These are phyloP conservation scores for Sclerotinia sclerotiorum DNA, from an alignment of 2,329 filamentous ascomycete species.

Conservation along the genomic window DNA sequence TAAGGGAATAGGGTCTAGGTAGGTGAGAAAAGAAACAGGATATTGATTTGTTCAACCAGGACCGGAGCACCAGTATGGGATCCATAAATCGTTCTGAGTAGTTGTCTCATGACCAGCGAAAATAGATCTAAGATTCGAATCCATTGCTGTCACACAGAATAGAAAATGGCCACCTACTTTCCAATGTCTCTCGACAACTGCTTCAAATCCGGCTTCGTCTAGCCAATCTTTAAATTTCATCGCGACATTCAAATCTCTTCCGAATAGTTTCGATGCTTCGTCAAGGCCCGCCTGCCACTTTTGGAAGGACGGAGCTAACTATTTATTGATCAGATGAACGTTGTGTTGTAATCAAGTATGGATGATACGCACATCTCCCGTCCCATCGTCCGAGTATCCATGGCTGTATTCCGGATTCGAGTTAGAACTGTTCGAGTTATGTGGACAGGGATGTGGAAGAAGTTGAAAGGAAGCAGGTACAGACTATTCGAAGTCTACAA, in stretches of 20 bases:
- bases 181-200: conserved; percentile 25
- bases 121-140: background rate
- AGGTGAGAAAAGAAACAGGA: background rate
- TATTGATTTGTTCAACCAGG: too few relatives aligned
- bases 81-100: too few relatives aligned
- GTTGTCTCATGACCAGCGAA: too few relatives aligned
- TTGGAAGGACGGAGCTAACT: conserved; percentile 24
- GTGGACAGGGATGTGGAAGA: background rate
- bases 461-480: conserved; percentile 14
- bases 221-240: conserved; percentile 35
- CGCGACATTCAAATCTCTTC: conserved; percentile 33
- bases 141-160: background rate
- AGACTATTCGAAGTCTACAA: conserved; percentile 34
- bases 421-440: background rate
- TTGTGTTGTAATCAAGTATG: background rate
- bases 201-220: conserved; percentile 43
- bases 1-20: background rate
- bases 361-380: background rate
- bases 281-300: conserved; percentile 30
- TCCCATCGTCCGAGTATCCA: conserved; percentile 14
- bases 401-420: background rate
- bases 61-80: background rate
- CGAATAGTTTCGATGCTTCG: conserved; percentile 42
- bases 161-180: background rate
- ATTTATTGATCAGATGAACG: background rate